Evolutionary conservation across 495 filamentous ascomycete genomes (phyloP), one percentile per base, ranked within the genome.

Genomic region (Penicillium subrubescens): DNA sequence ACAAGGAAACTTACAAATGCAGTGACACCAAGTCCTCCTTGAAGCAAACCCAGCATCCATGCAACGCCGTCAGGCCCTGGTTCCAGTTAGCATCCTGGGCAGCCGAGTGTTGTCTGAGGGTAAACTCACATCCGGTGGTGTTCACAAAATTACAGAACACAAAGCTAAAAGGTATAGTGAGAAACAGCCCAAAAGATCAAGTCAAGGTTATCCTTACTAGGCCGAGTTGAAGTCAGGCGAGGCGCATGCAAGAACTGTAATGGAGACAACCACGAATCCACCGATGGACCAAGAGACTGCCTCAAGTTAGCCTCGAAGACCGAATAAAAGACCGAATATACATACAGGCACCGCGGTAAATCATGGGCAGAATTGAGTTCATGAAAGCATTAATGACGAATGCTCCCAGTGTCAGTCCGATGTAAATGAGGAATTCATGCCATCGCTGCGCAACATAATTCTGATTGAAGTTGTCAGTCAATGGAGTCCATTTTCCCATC

Each of bases 391-490:
- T 92, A 66, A 92, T 79, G 11, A 85, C 51, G 33, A 90, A 87
- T 2, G 87, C 85, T 1, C 80, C 74, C 12, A 90, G 52, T 3
- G 84, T 89, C 65, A 86, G 85, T 2, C 70, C 86, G 58, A 90
- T 82, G 70, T 92, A 92, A 44, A 92, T 86, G 0, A 90, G 76
- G 67, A 92, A 90, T 66, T 90, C 86, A 67, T 92, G 90, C 88
- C 87, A 90, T 11, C 83, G 62, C 57, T 88, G 69, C 5, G 82
- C 61, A 21, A 72, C 72, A 69, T 89, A 92, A 53, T 52, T 62
- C 75, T 71, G 37, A 17, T 34, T 39, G 10, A 71, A 5, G 1
- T 19, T 19, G 23, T 67, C 46, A 73, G 51, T 37, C 6, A 62
- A 3, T 11, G 25, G n/a, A 0, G 5, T 12, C 44, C 5, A 12